A percentile compares a stretch with the other conserved stretches of the same genome.
Conservation (phyloP, 106 monocot genomes). For the Vanilla planifolia region DNA sequence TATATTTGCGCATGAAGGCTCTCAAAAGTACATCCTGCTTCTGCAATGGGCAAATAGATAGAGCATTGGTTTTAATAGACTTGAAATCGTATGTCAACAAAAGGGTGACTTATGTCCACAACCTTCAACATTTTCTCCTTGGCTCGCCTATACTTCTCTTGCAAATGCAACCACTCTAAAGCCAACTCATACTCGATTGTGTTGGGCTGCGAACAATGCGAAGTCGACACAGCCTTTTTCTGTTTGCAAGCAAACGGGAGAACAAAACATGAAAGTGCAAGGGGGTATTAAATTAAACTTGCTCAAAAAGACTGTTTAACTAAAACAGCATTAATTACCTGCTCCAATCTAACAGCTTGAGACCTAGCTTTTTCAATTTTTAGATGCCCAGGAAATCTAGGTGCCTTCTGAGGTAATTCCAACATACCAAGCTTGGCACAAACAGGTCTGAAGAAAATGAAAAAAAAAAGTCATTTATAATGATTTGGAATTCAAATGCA, state of each 20-base stretch:
- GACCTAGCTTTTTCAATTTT: conserved; percentile 24
- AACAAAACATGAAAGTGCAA: background rate
- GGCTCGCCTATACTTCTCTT: conserved; percentile 25
- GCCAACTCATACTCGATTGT: conserved; percentile 92
- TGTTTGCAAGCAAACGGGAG: conserved; percentile 3
- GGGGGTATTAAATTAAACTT: background rate
- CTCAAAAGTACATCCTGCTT: background rate
- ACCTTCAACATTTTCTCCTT: conserved; percentile 58
- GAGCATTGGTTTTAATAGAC: background rate
- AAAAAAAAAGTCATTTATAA: background rate
- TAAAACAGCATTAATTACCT: conserved; percentile 19
- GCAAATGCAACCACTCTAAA: conserved; percentile 64
- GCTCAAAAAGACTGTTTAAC: background rate
- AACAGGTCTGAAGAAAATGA: conserved; percentile 45
- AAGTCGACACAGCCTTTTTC: conserved; percentile 74
- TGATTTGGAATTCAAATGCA: conserved; percentile 1
- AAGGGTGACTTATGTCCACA: background rate
- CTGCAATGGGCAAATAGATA: background rate
- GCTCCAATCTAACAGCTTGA: conserved; percentile 27
- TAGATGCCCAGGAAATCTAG: conserved; percentile 34
- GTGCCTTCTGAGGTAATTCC: conserved; percentile 19
- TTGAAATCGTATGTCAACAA: background rate
- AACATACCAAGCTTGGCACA: conserved; percentile 37
- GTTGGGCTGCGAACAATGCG: conserved; percentile 88
- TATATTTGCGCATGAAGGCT: background rate